phyloP scores from a whole-genome alignment of 305 asterid genomes.

The Fraxinus baroniana region DNA sequence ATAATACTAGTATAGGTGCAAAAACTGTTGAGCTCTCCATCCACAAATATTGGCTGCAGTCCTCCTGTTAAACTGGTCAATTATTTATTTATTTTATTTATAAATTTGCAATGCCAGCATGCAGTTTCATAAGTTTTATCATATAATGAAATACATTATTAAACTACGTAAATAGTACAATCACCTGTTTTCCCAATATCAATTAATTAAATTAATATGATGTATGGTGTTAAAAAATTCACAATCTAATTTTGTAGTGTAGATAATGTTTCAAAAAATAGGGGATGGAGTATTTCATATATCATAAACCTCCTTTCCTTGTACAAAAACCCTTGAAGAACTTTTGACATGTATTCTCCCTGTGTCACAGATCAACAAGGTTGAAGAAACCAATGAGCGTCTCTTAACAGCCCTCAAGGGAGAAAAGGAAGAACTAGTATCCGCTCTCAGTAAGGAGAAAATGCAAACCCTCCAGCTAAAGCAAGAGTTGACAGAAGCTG shows the following conservation, averaged over 20 bases:
- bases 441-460: conserved; percentile 71
- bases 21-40: not conserved
- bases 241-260: not conserved
- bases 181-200: not conserved
- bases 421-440: conserved; percentile 77
- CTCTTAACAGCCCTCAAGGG: conserved; percentile 57
- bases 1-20: conserved; percentile 6
- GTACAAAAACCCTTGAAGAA: conserved; percentile 16
- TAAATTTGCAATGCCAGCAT: not conserved
- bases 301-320: conserved; percentile 1
- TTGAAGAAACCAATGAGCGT: conserved; percentile 59
- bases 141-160: not conserved
- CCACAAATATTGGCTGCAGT: not conserved
- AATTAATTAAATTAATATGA: not conserved
- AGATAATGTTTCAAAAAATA: not conserved
- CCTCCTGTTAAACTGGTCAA: not conserved
- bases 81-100: not conserved
- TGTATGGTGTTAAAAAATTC: not conserved
- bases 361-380: conserved; percentile 51
- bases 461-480: conserved; percentile 60
- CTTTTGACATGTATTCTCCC: conserved; percentile 15
- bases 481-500: conserved; percentile 67
- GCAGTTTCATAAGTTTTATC: not conserved
- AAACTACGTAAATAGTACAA: not conserved
- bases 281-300: not conserved